These are phyloP conservation scores for Linnemannia exigua DNA, from an alignment of 192 early-diverging fungal genomes.

Conservation along the genomic window DNA sequence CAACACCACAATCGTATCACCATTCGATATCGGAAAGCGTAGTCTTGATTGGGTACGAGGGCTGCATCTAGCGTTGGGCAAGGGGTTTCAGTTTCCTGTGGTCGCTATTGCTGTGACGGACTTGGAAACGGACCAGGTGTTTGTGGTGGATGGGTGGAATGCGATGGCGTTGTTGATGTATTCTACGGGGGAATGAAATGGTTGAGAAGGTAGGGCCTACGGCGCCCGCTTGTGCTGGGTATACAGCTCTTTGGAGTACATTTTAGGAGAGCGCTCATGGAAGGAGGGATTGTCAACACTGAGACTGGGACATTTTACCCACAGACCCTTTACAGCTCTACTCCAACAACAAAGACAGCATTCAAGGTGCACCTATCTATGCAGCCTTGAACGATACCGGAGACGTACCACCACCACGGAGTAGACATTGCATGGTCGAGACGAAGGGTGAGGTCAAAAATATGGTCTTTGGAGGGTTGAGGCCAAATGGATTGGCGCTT, in stretches of 20 bases:
- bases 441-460: conserved; percentile 19
- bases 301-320: neutral
- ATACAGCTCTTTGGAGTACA: conserved; percentile 10
- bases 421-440: conserved; percentile 11
- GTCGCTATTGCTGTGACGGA: conserved; percentile 9
- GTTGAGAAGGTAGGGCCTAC: neutral
- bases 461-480: conserved; percentile 29
- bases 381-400: neutral
- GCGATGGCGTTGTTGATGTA: neutral
- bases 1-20: neutral
- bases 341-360: neutral
- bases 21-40: neutral
- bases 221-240: neutral
- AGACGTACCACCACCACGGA: conserved; percentile 17
- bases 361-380: neutral
- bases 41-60: neutral
- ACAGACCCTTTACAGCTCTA: neutral
- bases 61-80: neutral
- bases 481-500: neutral
- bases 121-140: neutral
- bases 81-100: neutral
- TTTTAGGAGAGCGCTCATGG: neutral
- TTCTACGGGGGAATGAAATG: neutral
- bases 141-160: conserved; percentile 14
- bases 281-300: conserved; percentile 6